Percentiles rank a stretch among this genome's conserved stretches.
phyloP scores from a whole-genome alignment of 2,329 filamentous ascomycete genomes.

The Aaosphaeria pasadenensis region DNA sequence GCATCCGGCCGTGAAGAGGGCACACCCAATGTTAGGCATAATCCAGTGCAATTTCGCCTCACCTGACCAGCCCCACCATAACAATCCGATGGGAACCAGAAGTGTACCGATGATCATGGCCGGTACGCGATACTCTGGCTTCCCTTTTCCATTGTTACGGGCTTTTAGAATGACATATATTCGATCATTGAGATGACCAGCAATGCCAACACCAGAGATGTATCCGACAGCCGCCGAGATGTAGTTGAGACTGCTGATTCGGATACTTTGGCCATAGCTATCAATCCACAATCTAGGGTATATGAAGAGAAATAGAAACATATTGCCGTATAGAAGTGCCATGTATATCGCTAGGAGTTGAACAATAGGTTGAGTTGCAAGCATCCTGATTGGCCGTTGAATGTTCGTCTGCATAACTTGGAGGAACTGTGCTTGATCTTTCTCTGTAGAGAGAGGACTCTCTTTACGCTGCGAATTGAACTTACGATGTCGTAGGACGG shows the following conservation, averaged over 20 bases:
- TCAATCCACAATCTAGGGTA: constrained; percentile 12
- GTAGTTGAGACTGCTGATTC: constrained; percentile 8
- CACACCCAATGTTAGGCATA: constrained; percentile 49
- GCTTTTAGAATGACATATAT: constrained; percentile 33
- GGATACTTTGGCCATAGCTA: constrained; percentile 3
- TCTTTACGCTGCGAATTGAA: background rate
- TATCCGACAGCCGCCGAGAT: constrained; percentile 59
- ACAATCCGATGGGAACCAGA: constrained; percentile 26
- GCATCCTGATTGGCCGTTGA: constrained; percentile 7
- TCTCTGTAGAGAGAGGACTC: background rate
- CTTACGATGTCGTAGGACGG: background rate
- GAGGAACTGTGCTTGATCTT: background rate
- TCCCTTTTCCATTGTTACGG: constrained; percentile 4
- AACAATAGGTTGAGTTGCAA: constrained; percentile 16
- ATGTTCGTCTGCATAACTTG: constrained; percentile 3
- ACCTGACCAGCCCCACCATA: constrained; percentile 52
- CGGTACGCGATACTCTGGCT: constrained; percentile 10
- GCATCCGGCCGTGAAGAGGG: constrained; percentile 40
- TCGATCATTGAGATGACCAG: constrained; percentile 44
- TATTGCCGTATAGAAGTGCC: constrained; percentile 39
- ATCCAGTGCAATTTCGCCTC: constrained; percentile 53
- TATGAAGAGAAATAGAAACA: constrained; percentile 15
- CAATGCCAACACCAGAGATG: constrained; percentile 37
- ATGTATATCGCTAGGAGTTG: constrained; percentile 42
- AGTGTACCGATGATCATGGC: constrained; percentile 12